Conservation (phyloP, 2,329 filamentous ascomycete genomes). For the Colletotrichum cuscutae region DNA sequence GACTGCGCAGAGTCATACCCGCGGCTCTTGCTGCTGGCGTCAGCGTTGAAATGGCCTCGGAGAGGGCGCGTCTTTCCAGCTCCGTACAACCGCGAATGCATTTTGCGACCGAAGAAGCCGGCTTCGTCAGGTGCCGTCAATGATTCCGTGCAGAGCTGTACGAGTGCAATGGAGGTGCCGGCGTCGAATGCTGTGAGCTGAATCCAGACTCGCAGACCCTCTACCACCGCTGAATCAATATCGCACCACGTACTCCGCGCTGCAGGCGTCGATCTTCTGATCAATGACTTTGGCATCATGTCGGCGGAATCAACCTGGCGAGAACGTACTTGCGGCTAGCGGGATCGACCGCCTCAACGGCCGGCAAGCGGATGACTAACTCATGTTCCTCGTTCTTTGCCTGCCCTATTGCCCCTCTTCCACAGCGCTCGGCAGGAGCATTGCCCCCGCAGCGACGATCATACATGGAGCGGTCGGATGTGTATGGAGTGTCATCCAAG, state of each 20-base stretch:
- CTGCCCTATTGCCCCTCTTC: background rate
- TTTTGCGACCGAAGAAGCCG: background rate
- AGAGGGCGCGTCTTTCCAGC: no score
- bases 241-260: background rate
- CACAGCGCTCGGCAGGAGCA: background rate
- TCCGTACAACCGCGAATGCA: background rate
- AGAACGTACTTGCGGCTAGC: background rate
- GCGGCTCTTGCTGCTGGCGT: background rate
- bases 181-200: background rate
- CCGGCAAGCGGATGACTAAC: background rate
- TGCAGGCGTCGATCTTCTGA: background rate
- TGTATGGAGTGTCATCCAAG: constrained; percentile 7
- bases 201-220: no score
- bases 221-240: background rate
- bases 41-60: background rate
- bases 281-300: background rate
- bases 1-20: background rate
- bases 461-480: constrained; percentile 27
- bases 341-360: background rate
- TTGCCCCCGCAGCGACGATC: constrained; percentile 23
- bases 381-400: background rate
- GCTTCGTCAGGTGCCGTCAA: background rate
- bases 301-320: background rate
- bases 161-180: background rate
- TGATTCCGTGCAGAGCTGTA: background rate